Conservation (phyloP, 805 yeast genomes). For the Saturnispora saitoi region DNA sequence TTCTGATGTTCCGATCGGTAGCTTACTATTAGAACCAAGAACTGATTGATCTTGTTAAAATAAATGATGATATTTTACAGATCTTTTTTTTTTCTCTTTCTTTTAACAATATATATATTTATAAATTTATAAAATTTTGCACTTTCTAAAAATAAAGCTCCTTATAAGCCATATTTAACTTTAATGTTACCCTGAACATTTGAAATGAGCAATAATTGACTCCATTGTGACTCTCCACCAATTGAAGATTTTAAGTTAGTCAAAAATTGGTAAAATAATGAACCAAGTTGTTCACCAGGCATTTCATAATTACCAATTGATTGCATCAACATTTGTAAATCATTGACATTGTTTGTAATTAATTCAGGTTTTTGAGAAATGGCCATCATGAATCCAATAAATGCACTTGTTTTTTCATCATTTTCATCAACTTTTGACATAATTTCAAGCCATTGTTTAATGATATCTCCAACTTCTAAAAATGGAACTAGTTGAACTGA, state of each 20-base stretch:
- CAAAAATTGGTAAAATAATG: conserved; percentile 37
- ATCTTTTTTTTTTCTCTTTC: background rate
- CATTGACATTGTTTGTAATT: conserved; percentile 34
- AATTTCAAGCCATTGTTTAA: conserved; percentile 61
- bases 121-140: background rate
- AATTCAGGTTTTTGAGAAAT: conserved; percentile 63
- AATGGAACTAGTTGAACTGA: conserved; percentile 35
- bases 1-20: conserved; percentile 49
- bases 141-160: too few relatives aligned
- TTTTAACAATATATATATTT: background rate
- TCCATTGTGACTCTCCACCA: conserved; percentile 30
- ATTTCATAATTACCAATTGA: conserved; percentile 48
- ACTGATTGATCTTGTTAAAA: conserved; percentile 2
- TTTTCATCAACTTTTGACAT: conserved; percentile 65
- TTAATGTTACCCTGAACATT: conserved; percentile 18
- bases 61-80: background rate
- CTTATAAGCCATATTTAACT: conserved; percentile 24
- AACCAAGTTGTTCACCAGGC: conserved; percentile 40
- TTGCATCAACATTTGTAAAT: conserved; percentile 46
- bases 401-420: conserved; percentile 82
- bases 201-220: background rate
- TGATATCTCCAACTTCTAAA: conserved; percentile 32
- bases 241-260: conserved; percentile 38
- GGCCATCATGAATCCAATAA: conserved; percentile 71
- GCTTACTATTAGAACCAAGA: conserved; percentile 54